phyloP scores from a whole-genome alignment of 2,329 filamentous ascomycete genomes.

The Penicillium sumatraense region DNA sequence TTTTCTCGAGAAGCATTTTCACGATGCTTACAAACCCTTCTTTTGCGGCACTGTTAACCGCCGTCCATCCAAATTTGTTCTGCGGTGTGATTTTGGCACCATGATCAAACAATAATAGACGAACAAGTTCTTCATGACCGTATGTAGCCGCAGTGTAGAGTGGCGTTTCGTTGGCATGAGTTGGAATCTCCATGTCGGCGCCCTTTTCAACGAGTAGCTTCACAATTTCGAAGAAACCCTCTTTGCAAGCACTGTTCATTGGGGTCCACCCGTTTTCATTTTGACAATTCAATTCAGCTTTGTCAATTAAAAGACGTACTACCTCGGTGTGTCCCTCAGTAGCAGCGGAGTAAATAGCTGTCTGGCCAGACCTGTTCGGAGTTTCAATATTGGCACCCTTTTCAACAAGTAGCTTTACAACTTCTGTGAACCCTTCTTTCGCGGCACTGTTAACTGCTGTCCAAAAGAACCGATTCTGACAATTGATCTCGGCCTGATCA shows the following conservation, averaged over 20 bases:
- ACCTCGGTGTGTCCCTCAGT: not conserved
- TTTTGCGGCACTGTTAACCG: not conserved
- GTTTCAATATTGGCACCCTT: not conserved
- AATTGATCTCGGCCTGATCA: conserved; percentile 4
- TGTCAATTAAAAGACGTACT: conserved; percentile 3
- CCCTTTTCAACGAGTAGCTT: not conserved
- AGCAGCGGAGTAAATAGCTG: not conserved
- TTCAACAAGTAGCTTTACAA: not conserved
- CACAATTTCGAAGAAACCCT: not conserved
- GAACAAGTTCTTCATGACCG: not conserved
- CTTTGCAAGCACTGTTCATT: not conserved
- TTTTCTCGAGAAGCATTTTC: not conserved
- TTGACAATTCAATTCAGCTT: not conserved
- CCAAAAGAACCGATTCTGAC: not conserved
- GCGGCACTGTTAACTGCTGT: not conserved
- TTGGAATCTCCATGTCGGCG: not conserved
- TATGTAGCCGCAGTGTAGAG: not conserved
- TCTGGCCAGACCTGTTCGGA: not conserved
- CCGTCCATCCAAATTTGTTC: not conserved
- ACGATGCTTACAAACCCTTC: not conserved
- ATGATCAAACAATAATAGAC: not conserved
- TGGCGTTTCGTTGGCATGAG: not conserved
- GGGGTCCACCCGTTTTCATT: not conserved
- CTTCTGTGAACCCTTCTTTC: not conserved
- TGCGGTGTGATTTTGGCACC: not conserved